Conservation (phyloP, 1,139 yeast genomes). For the Blastobotrys capitulatus region DNA sequence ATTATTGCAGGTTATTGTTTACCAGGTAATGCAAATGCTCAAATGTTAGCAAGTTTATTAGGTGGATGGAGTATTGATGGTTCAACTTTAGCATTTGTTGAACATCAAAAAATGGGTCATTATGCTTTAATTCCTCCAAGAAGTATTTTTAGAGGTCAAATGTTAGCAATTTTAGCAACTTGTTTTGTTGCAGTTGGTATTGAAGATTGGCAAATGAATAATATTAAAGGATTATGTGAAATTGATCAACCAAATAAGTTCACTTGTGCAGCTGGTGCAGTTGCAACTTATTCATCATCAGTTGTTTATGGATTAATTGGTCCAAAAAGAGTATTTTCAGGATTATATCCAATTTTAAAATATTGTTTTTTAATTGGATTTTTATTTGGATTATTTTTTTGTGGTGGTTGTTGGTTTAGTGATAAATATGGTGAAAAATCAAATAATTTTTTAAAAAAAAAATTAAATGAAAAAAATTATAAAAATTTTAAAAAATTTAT, state of each 20-base stretch:
- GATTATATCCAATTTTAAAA: conserved; percentile 41
- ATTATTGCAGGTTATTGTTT: conserved; percentile 56
- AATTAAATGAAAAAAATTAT: neutral
- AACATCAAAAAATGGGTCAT: conserved; percentile 56
- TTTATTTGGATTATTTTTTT: conserved; percentile 1
- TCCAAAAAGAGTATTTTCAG: conserved; percentile 48
- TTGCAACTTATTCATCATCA: conserved; percentile 46
- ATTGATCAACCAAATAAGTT: conserved; percentile 35
- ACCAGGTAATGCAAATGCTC: conserved; percentile 57
- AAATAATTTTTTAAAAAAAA: neutral
- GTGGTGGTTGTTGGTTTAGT: neutral
- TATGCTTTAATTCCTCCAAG: conserved; percentile 57
- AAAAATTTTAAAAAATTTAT: neutral
- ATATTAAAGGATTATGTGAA: conserved; percentile 43
- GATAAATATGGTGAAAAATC: neutral
- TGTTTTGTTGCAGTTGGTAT: conserved; percentile 49
- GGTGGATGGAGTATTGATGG: conserved; percentile 41
- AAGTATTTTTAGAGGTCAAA: conserved; percentile 53
- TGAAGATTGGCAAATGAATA: conserved; percentile 47
- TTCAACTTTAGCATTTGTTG: conserved; percentile 40
- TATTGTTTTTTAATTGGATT: conserved; percentile 41
- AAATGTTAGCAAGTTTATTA: conserved; percentile 5
- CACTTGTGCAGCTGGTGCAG: conserved; percentile 35
- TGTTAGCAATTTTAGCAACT: conserved; percentile 37
- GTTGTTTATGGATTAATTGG: conserved; percentile 62